These are phyloP conservation scores for Thamnidium elegans DNA, from an alignment of 192 early-diverging fungal genomes.

Conservation along the genomic window DNA sequence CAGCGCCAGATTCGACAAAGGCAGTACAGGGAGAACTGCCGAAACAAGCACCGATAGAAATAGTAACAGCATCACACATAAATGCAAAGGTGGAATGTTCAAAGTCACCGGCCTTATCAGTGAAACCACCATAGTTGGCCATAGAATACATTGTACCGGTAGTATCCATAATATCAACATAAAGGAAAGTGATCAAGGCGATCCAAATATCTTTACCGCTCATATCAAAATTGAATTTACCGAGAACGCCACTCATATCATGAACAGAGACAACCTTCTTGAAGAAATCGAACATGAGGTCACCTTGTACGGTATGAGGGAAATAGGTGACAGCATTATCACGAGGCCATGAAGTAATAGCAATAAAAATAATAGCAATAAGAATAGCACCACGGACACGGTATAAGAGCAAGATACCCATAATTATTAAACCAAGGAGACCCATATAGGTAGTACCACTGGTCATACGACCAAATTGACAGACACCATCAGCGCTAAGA, in stretches of 20 bases:
- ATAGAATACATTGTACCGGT: conserved; percentile 85
- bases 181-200: conserved; percentile 80
- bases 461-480: conserved; percentile 58
- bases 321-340: conserved; percentile 70
- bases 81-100: conserved; percentile 74
- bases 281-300: conserved; percentile 65
- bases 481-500: conserved; percentile 59
- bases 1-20: conserved; percentile 81
- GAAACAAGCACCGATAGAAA: conserved; percentile 66
- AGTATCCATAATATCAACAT: conserved; percentile 85
- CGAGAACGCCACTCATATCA: conserved; percentile 55
- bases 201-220: conserved; percentile 66
- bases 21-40: conserved; percentile 76
- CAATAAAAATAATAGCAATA: conserved; percentile 67
- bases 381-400: conserved; percentile 70
- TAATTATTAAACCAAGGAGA: conserved; percentile 69
- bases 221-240: conserved; percentile 62
- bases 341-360: conserved; percentile 73
- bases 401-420: conserved; percentile 60
- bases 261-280: conserved; percentile 70
- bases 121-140: conserved; percentile 78
- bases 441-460: conserved; percentile 56
- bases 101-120: conserved; percentile 76
- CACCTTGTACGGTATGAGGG: conserved; percentile 60
- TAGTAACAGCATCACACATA: conserved; percentile 63